Percentiles rank a stretch among this genome's conserved stretches.
These are phyloP conservation scores for Ganoderma meredithae DNA, from an alignment of 1,284 basidiomycete genomes.

Conservation along the genomic window DNA sequence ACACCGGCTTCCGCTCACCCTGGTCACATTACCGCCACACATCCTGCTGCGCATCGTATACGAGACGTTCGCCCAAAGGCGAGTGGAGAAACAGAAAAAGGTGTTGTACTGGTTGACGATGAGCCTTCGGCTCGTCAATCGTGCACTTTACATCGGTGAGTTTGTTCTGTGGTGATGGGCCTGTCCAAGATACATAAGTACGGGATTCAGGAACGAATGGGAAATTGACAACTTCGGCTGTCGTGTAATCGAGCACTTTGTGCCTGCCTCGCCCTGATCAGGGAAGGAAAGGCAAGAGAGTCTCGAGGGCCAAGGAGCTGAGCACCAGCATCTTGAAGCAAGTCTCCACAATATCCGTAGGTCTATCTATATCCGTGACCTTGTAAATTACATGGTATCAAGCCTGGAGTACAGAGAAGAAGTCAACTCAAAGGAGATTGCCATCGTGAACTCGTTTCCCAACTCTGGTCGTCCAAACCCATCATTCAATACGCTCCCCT, in stretches of 20 bases:
- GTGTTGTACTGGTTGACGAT: conserved; percentile 73
- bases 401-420: not conserved
- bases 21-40: conserved; percentile 60
- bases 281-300: not conserved
- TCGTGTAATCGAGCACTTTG: not conserved
- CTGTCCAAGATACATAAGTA: not conserved
- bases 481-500: not conserved
- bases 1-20: conserved; percentile 30
- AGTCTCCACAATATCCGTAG: not conserved
- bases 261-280: not conserved
- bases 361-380: not conserved
- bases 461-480: not conserved
- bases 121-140: conserved; percentile 69
- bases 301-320: not conserved
- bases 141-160: conserved; percentile 69
- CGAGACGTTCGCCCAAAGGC: conserved; percentile 58
- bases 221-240: not conserved
- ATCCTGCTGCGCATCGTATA: conserved; percentile 71
- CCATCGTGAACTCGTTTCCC: not conserved
- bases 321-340: not conserved
- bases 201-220: not conserved
- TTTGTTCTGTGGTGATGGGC: not conserved
- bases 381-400: not conserved
- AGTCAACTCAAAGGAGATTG: not conserved
- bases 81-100: conserved; percentile 61